Conservation (phyloP, 306 rosid species). For the Cicer judaicum region DNA sequence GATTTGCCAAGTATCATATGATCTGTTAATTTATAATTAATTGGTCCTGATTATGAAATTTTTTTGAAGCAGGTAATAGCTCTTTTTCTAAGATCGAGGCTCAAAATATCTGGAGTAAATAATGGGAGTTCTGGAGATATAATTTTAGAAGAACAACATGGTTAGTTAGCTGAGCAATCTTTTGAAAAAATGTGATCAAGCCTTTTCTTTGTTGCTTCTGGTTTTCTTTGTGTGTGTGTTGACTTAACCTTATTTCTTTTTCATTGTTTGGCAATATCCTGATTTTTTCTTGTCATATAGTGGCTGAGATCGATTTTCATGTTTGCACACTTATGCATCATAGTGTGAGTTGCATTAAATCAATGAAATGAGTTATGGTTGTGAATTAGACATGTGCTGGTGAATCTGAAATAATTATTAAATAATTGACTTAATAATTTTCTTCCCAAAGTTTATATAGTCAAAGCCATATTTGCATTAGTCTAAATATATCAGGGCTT, state of each 20-base stretch:
- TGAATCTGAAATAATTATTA: slow-evolving; percentile 18
- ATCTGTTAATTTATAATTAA: slow-evolving; percentile 26
- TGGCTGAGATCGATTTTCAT: slow-evolving; percentile 9
- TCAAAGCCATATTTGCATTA: slow-evolving; percentile 1
- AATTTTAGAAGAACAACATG: slow-evolving; percentile 52
- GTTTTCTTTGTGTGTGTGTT: not conserved
- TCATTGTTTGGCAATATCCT: slow-evolving; percentile 10
- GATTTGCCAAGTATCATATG: slow-evolving; percentile 29
- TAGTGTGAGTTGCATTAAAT: slow-evolving; percentile 17
- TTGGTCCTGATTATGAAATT: slow-evolving; percentile 41
- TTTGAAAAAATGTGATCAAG: slow-evolving; percentile 18
- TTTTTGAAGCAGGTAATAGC: slow-evolving; percentile 71
- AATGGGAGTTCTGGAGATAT: slow-evolving; percentile 51
- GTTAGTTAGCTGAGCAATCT: slow-evolving; percentile 61
- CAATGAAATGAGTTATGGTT: slow-evolving; percentile 24
- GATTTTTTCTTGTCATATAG: slow-evolving; percentile 9
- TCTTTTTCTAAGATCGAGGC: slow-evolving; percentile 85
- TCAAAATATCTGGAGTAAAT: slow-evolving; percentile 55
- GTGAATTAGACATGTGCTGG: slow-evolving; percentile 17
- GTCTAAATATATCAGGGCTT: not conserved
- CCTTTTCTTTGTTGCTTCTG: slow-evolving; percentile 35
- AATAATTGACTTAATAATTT: not conserved
- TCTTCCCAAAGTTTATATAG: not conserved
- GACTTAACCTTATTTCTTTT: slow-evolving; percentile 17
- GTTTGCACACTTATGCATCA: slow-evolving; percentile 30